These are phyloP conservation scores for Phytophthora pistaciae DNA, from an alignment of 352 stramenopile genomes.

Conservation along the genomic window DNA sequence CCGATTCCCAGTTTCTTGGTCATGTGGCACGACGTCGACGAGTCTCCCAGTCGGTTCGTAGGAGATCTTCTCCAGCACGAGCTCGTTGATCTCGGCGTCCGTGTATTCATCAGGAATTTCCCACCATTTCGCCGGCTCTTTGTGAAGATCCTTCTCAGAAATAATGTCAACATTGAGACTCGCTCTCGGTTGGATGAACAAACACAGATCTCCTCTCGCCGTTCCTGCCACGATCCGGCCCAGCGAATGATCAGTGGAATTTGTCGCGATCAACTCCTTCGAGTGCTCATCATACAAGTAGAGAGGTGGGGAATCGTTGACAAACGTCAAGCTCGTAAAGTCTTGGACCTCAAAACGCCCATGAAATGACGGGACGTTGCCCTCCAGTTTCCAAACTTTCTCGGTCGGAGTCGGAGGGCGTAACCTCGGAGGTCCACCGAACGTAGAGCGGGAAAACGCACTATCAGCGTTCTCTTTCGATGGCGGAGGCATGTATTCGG, in stretches of 20 bases:
- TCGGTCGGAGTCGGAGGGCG: constrained; percentile 63
- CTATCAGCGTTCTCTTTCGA: constrained; percentile 63
- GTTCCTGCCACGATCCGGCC: constrained; percentile 71
- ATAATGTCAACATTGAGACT: constrained; percentile 46
- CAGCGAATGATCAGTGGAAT: constrained; percentile 60
- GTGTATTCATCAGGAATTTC: constrained; percentile 76
- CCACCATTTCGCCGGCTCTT: constrained; percentile 78
- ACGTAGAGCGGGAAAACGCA: constrained; percentile 69
- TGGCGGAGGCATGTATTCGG: constrained; percentile 48
- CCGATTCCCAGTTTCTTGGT: constrained; percentile 68
- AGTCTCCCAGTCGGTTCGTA: constrained; percentile 69
- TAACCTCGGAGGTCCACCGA: constrained; percentile 57
- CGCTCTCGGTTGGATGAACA: constrained; percentile 71
- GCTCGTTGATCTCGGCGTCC: constrained; percentile 68
- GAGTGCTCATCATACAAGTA: constrained; percentile 63
- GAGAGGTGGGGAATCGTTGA: constrained; percentile 72
- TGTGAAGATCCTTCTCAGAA: constrained; percentile 32
- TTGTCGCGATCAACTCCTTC: constrained; percentile 55
- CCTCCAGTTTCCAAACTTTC: constrained; percentile 80
- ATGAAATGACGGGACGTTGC: constrained; percentile 78
- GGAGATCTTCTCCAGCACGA: constrained; percentile 64
- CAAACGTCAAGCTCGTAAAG: constrained; percentile 72
- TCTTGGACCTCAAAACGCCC: constrained; percentile 75
- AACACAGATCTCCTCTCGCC: constrained; percentile 69
- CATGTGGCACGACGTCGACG: constrained; percentile 69